Base-by-base conservation (phyloP, 768 basidiomycete species). In the Pleurotus platypus region DNA sequence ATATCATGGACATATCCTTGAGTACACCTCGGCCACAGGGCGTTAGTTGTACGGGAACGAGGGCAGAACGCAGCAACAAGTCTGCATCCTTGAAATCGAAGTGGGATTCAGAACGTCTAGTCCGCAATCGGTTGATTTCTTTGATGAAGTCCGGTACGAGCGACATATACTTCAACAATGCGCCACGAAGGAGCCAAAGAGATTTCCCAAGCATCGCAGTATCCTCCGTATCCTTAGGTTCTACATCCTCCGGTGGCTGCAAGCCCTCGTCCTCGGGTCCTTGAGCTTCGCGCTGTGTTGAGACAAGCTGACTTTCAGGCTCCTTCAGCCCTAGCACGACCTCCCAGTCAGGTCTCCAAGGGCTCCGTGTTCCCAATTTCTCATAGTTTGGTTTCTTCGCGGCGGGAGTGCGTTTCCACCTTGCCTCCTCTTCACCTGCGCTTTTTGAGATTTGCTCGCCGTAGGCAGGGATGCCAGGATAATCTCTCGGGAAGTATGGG, bases 391-490 rank as follows among this genome's bases (percentile, higher is more conserved):
- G 76, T 57, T 92, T 79, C 72, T 98, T 99, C 5, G 92, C 94
- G 5, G 90, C 88, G 13, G 96, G 95, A 54, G 87, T 91, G 56
- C 87, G 73, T 49, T 82, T 81, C 94, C 94, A 98, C 15, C 72
- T 72, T 22, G 67, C 77, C 42, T 73, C 74, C 42, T 89, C 89
- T 60, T 82, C 75, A 2, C 64, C 66, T 24, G 75, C 87, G n/a
- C 75, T 76, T 16, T 75, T 67, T 2, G 69, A 66, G 48, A 81
- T 78, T 68, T 82, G 81, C 1, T 66, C 63, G 1, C 76, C 72
- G 60, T 87, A 88, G 0, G 86, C 81, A 7, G 66, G 49, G 0
- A 85, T 81, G 16, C 70, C 71, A 0, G 90, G 88, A 62, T 82
- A 93, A 68, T 97, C 94, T 48, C 85, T 83, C 18, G 96, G 96